Percentiles rank a stretch among this genome's conserved stretches.
Evolutionary conservation across 257 asterid species (phyloP).

Genomic region (Leonotis leonurus): DNA sequence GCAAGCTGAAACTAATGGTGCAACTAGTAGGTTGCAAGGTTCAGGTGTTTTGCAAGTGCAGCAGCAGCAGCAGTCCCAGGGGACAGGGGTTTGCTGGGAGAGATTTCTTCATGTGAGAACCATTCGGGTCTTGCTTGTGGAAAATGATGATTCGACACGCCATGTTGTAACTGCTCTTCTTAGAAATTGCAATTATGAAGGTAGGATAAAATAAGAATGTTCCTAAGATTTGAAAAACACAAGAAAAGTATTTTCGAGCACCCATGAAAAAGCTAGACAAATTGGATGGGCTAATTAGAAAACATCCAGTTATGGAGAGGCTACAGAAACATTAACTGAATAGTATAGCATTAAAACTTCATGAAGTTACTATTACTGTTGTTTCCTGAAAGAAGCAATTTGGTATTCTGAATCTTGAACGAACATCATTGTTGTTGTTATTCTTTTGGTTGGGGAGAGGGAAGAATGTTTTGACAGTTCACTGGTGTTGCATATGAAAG

Average conservation of each 20-base stretch:
- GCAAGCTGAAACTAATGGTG: slow-evolving; percentile 23
- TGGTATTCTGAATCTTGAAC: background rate
- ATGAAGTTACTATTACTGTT: background rate
- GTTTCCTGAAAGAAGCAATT: background rate
- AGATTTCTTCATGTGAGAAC: slow-evolving; percentile 80
- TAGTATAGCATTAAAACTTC: background rate
- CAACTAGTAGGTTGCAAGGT: slow-evolving; percentile 23
- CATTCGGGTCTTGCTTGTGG: slow-evolving; percentile 80
- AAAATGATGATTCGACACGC: slow-evolving; percentile 77
- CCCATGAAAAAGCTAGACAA: background rate
- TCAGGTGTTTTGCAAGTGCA: slow-evolving; percentile 35
- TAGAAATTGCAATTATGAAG: slow-evolving; percentile 86
- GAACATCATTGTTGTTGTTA: background rate
- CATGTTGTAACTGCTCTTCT: slow-evolving; percentile 86
- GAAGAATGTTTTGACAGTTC: too few relatives aligned
- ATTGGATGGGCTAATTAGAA: background rate
- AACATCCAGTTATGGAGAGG: background rate
- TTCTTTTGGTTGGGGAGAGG: background rate
- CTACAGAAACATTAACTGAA: background rate
- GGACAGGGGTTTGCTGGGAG: slow-evolving; percentile 59
- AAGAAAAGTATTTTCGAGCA: background rate
- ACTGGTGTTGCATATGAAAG: background rate
- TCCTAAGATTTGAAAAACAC: background rate
- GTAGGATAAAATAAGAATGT: slow-evolving; percentile 20
- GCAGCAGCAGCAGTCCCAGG: slow-evolving; percentile 40